Percentiles rank a stretch among this genome's conserved stretches.
These are phyloP conservation scores for Blastomyces parvus DNA, from an alignment of 2,329 filamentous ascomycete species.

Conservation along the genomic window DNA sequence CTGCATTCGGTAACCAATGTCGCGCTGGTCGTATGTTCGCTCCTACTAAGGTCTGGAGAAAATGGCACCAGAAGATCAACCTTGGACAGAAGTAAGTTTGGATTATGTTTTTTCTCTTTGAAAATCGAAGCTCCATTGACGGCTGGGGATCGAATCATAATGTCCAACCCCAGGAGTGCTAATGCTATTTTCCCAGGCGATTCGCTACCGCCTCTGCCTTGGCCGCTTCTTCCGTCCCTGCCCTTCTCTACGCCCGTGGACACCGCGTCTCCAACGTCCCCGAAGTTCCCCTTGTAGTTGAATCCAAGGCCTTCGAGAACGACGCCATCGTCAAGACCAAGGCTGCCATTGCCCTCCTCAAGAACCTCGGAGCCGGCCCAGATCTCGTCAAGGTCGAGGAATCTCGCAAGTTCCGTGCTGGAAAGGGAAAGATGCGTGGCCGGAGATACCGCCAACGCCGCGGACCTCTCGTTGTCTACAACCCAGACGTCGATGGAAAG, in stretches of 20 bases:
- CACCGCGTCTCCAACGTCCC: conserved; percentile 88
- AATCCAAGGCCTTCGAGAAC: conserved; percentile 77
- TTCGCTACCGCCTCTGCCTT: conserved; percentile 97
- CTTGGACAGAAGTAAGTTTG: conserved; percentile 78
- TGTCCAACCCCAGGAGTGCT: conserved; percentile 6
- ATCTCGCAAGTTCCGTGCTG: conserved; percentile 93
- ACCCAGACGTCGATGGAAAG: conserved; percentile 90
- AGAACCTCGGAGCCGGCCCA: conserved; percentile 77
- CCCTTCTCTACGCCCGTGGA: conserved; percentile 91
- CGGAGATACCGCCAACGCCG: conserved; percentile 96
- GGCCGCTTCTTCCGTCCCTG: conserved; percentile 88
- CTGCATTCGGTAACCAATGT: conserved; percentile 99
- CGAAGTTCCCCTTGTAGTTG: conserved; percentile 94
- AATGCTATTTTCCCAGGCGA: conserved; percentile 49
- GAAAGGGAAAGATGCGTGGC: conserved; percentile 97
- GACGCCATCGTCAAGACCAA: conserved; percentile 79
- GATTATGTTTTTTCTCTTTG: too few species aligned
- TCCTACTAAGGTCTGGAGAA: conserved; percentile 99
- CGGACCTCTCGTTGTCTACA: conserved; percentile 95
- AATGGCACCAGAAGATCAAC: conserved; percentile 99
- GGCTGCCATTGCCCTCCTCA: conserved; percentile 75
- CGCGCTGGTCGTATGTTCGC: conserved; percentile 99
- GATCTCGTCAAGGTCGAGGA: conserved; percentile 94
- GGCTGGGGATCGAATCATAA: background rate
- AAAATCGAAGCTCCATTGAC: conserved; percentile 12